Evolutionary conservation across 108 stramenopile genomes (phyloP).

Genomic region (Discostella pseudostelligera): DNA sequence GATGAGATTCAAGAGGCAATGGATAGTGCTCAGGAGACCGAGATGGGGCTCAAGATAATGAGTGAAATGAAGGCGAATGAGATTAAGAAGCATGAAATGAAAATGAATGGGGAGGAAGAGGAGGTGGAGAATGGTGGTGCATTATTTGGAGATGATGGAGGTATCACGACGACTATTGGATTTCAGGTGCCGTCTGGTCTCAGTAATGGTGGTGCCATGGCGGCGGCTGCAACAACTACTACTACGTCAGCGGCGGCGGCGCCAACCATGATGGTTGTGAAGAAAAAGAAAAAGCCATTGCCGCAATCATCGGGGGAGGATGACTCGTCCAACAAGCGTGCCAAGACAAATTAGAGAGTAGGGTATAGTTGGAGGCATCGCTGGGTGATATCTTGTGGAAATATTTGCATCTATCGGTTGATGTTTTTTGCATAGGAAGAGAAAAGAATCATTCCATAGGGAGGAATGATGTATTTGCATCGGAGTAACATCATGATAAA

Average conservation of each 20-base stretch:
- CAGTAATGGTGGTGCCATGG: conserved; percentile 5
- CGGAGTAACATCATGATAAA: too few relatives aligned
- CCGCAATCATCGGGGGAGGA: not conserved
- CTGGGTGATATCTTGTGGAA: too few relatives aligned
- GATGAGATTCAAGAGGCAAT: conserved; percentile 88
- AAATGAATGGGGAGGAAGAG: conserved; percentile 11
- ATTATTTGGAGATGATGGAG: not conserved
- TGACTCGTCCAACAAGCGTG: conserved; percentile 11
- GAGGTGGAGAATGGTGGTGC: conserved; percentile 24
- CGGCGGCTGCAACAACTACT: conserved; percentile 9
- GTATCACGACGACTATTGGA: conserved; percentile 3
- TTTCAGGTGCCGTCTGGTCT: not conserved
- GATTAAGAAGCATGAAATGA: conserved; percentile 35
- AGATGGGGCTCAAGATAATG: conserved; percentile 57
- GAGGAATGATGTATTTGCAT: too few relatives aligned
- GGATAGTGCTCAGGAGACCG: conserved; percentile 60
- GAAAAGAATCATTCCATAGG: too few relatives aligned
- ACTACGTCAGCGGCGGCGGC: conserved; percentile 13
- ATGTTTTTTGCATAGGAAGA: too few relatives aligned
- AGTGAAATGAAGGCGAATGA: conserved; percentile 60
- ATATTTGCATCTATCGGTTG: too few relatives aligned
- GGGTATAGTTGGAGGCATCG: not conserved
- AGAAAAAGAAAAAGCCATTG: conserved; percentile 49
- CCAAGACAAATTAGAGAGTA: conserved; percentile 22
- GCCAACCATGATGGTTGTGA: conserved; percentile 55